Base-by-base conservation (phyloP, 148 eudicot genomes). In the Dianthus caryophyllus region DNA sequence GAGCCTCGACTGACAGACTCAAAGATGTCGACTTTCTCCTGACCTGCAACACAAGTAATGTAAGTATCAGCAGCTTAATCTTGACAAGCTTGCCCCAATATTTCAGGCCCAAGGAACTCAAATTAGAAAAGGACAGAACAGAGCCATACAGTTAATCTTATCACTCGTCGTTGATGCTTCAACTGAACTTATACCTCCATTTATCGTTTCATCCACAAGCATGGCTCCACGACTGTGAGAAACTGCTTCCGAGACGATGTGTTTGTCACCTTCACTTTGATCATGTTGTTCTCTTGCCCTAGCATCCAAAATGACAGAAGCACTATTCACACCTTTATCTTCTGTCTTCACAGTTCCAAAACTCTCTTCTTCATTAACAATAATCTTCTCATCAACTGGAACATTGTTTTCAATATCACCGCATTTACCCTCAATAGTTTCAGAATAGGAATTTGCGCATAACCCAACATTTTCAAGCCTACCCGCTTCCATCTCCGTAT, bases 401-500 rank as follows among this genome's bases (percentile, higher is more conserved):
- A 27, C 22, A 70, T 30, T 55, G 13, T 66, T 41, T 31, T 29
- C 66, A 43, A 24, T 51, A 50, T 25, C 73, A 59, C 61, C 36
- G 60, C 62, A 29, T 54, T 17, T 58, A 53, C 20, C 77, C 47
- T 74, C 57, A 52, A 44, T 12, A 30, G 16, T 47, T 36, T 26
- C 15, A 67, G 65, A 21, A 46, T 6, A 67, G 31, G 50, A 57
- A 57, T 33, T 67, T 50, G 11, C 39, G 18, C 14, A 30, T 38
- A 57, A 33, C 39, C 48, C 76, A 44, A 18, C 54, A 57, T 39
- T 47, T 25, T 4, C 44, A 47, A 41, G 73, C 26, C 60, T 71
- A 70, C 24, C 72, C 61, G 18, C 48, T 43, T 64, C 54, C 39
- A 46, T 57, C 70, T 68, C 77, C 11, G 51, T 18, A 38, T 18